Conservation (phyloP, 2,329 filamentous ascomycete genomes). For the Lecanicillium sp. region DNA sequence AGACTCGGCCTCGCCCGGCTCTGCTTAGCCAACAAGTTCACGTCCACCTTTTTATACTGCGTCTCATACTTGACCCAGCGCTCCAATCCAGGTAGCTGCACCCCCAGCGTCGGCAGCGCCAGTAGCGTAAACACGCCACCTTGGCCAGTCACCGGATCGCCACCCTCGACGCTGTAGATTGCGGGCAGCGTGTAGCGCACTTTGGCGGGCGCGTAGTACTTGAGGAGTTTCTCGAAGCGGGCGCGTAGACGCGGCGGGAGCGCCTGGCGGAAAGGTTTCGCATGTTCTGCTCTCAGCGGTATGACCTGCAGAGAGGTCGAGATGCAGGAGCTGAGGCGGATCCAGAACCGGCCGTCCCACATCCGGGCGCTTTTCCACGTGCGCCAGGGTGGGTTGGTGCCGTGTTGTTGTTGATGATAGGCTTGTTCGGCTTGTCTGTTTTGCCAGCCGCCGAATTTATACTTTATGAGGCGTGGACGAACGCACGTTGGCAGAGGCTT, state of each 20-base stretch:
- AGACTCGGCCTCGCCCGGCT: background rate
- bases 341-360: constrained; percentile 58
- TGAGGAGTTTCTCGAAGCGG: constrained; percentile 34
- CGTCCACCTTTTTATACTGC: constrained; percentile 42
- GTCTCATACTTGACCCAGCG: constrained; percentile 41
- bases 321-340: constrained; percentile 36
- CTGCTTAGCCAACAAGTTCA: constrained; percentile 22
- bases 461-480: constrained; percentile 6
- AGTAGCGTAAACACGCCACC: constrained; percentile 29
- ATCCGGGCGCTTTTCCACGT: constrained; percentile 26
- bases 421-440: constrained; percentile 10
- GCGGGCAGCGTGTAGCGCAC: constrained; percentile 47
- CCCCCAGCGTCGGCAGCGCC: constrained; percentile 43
- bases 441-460: constrained; percentile 15
- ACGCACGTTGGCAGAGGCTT: constrained; percentile 18
- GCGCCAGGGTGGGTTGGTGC: constrained; percentile 18
- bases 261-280: constrained; percentile 38
- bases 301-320: constrained; percentile 33
- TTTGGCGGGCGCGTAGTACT: constrained; percentile 44
- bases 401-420: constrained; percentile 5
- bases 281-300: constrained; percentile 35
- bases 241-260: constrained; percentile 24
- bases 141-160: background rate
- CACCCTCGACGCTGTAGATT: constrained; percentile 36
- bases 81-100: constrained; percentile 37